phyloP scores from a whole-genome alignment of 2,329 filamentous ascomycete genomes.

The Penicillium sp. region DNA sequence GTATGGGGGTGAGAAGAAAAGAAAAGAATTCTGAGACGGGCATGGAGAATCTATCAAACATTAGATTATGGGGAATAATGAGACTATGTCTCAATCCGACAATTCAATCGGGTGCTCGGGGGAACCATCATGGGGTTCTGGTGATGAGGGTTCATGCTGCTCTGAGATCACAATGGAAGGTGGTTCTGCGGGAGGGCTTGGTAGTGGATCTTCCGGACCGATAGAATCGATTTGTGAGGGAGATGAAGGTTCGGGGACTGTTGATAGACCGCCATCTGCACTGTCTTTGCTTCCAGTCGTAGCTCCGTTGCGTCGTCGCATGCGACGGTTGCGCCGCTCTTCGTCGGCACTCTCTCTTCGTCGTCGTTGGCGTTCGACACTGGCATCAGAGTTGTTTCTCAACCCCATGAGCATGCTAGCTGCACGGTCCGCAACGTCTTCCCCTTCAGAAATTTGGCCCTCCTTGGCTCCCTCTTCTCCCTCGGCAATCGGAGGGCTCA shows the following conservation, averaged over 20 bases:
- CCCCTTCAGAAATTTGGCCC: conserved; percentile 49
- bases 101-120: conserved; percentile 26
- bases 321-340: conserved; percentile 66
- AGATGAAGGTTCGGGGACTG: conserved; percentile 35
- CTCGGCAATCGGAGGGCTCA: conserved; percentile 51
- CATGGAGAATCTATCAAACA: conserved; percentile 36
- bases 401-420: conserved; percentile 82
- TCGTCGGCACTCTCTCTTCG: conserved; percentile 75
- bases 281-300: conserved; percentile 39
- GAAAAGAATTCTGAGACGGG: conserved; percentile 24
- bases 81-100: conserved; percentile 20
- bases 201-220: conserved; percentile 22
- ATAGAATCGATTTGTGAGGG: conserved; percentile 24
- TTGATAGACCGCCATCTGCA: conserved; percentile 31
- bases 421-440: conserved; percentile 83
- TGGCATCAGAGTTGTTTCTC: conserved; percentile 61
- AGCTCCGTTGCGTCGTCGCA: conserved; percentile 62
- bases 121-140: conserved; percentile 23
- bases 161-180: conserved; percentile 41
- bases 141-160: conserved; percentile 22
- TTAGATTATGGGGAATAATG: conserved; percentile 28
- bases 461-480: conserved; percentile 33
- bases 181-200: conserved; percentile 26
- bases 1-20: neutral
- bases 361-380: conserved; percentile 59